Percentiles rank a stretch among this genome's conserved stretches.
These are phyloP conservation scores for Saitozyma sp. DNA, from an alignment of 768 basidiomycete genomes.

Conservation along the genomic window DNA sequence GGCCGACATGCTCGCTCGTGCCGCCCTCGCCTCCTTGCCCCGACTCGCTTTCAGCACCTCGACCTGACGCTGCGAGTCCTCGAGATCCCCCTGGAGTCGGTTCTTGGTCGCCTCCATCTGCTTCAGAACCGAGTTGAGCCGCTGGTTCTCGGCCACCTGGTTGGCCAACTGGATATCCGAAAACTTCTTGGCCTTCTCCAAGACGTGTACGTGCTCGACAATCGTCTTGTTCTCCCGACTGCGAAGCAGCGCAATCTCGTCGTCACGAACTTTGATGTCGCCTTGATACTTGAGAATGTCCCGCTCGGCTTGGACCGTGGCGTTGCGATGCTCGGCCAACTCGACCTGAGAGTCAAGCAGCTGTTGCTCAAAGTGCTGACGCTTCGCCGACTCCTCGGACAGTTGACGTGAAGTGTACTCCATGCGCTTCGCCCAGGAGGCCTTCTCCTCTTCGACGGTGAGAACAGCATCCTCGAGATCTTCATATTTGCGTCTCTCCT, in stretches of 20 bases:
- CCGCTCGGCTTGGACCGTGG: constrained; percentile 67
- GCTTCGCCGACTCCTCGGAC: constrained; percentile 69
- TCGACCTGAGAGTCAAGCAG: constrained; percentile 59
- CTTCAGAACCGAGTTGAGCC: constrained; percentile 71
- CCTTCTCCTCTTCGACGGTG: constrained; percentile 78
- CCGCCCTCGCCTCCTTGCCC: constrained; percentile 35
- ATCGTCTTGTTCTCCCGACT: constrained; percentile 90
- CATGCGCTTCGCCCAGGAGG: constrained; percentile 68
- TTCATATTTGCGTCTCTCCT: constrained; percentile 72
- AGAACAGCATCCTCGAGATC: constrained; percentile 86
- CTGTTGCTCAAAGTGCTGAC: constrained; percentile 75
- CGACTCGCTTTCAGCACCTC: constrained; percentile 55
- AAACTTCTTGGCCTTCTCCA: constrained; percentile 91
- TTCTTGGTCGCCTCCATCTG: constrained; percentile 81
- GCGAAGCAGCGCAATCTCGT: constrained; percentile 81
- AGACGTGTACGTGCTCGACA: constrained; percentile 93
- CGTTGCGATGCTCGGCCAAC: constrained; percentile 65
- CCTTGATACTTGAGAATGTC: constrained; percentile 78
- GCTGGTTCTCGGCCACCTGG: constrained; percentile 73
- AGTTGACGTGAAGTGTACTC: constrained; percentile 72
- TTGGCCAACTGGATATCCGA: constrained; percentile 87
- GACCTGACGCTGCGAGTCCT: constrained; percentile 74
- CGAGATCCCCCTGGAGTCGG: constrained; percentile 73
- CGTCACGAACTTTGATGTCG: constrained; percentile 77
- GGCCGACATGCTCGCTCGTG: constrained; percentile 33